Base-by-base conservation (phyloP, 2,329 filamentous ascomycete species). In the Phaeosphaeriaceae sp. region DNA sequence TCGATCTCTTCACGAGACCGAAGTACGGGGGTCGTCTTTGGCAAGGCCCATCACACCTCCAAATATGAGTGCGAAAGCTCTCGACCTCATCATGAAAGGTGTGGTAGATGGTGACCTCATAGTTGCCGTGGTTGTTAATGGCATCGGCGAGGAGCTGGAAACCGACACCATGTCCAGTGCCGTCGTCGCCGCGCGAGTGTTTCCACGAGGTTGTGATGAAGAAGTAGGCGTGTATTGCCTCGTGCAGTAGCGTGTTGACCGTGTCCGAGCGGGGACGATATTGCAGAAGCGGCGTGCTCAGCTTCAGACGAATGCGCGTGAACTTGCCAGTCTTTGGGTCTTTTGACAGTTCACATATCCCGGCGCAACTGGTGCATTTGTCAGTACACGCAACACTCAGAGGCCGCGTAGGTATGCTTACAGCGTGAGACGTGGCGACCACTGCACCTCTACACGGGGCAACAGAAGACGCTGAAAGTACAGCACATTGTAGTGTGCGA, bases 1-100 rank as follows among this genome's bases (percentile, higher is more conserved):
- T 82, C 49, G 73, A 77, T n/a, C 80, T 68, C 67, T 81, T 82
- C 19, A 82, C 79, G 1, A 80, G 61, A 0, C 80, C 80, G 63
- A 81, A 82, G 65, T 73, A 81, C 2, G 79, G 80, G 8, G 79
- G 68, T 51, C 61, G 70, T 3, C 55, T 56, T 50, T 70, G 73
- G 59, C 80, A 82, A 13, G 74, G 72, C 9, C 80, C 80, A 54
- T 79, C 66, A 57, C 80, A 82, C 57, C 79, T 73, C 80, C 80
- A 82, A 23, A 82, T 65, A 61, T 82, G 80, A 8, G 78, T 81
- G 19, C 79, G 71, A 57, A 79, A 82, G 65, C 76, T 79, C 21
- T 81, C 79, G 13, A 82, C 79, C 62, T 82, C 79, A 40, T 81
- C 79, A 58, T 81, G 80, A 54, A 82, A 82, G 3, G 77, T 79